These are phyloP conservation scores for Bimuria novae-zelandiae DNA, from an alignment of 2,329 filamentous ascomycete genomes.

Conservation along the genomic window DNA sequence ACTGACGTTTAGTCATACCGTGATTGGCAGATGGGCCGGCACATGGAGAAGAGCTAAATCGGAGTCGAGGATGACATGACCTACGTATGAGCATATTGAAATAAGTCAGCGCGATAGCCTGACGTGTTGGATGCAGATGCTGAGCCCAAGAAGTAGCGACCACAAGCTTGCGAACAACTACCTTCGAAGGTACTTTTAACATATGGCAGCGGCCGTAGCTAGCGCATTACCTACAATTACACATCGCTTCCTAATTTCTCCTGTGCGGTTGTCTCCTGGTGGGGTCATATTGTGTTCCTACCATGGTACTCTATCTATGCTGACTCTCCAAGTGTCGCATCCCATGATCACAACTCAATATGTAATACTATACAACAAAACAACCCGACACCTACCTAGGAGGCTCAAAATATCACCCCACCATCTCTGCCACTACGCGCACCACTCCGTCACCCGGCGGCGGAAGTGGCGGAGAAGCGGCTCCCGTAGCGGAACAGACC, in stretches of 20 bases:
- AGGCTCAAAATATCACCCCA: not conserved
- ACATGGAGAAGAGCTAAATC: not conserved
- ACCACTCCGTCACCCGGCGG: not conserved
- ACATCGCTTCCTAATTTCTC: too few relatives aligned
- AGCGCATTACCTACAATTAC: too few relatives aligned
- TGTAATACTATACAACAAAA: not conserved
- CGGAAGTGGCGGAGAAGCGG: conserved; percentile 1
- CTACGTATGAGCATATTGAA: not conserved
- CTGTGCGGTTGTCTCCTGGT: too few relatives aligned
- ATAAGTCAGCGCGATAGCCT: too few relatives aligned
- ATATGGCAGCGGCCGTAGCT: too few relatives aligned
- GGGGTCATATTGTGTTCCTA: too few relatives aligned
- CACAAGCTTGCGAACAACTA: too few relatives aligned
- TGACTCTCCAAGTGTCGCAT: not conserved
- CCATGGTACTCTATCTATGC: too few relatives aligned
- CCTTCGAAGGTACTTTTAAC: too few relatives aligned
- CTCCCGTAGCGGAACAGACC: conserved; percentile 2
- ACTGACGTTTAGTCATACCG: conserved; percentile 1
- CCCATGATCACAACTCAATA: not conserved
- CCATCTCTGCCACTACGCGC: not conserved
- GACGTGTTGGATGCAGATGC: too few relatives aligned
- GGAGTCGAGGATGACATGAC: not conserved
- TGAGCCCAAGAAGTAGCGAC: too few relatives aligned
- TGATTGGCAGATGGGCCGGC: not conserved
- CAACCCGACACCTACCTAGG: too few relatives aligned